Base-by-base conservation (phyloP, 2,329 filamentous ascomycete genomes). In the Fonsecaea monophora region DNA sequence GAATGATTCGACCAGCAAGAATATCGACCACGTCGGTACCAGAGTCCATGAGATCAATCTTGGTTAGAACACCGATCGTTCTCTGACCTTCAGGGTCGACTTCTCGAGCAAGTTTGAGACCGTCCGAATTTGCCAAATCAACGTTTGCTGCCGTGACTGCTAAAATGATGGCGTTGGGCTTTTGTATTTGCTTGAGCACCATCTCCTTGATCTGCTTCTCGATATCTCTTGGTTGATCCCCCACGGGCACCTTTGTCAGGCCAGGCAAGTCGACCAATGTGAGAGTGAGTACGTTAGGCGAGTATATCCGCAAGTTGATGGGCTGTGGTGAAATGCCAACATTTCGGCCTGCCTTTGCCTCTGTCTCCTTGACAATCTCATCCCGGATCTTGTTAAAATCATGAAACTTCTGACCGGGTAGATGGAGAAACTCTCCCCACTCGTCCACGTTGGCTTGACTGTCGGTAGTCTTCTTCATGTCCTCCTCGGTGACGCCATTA, bases 351-450 rank as follows among this genome's bases (percentile, higher is more conserved):
- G 96, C 96, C 84, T 99, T 98, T 74, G 91, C 89, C 77, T 97
- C 94, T 53, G 95, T 99, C 83, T 99, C 95, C 75, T 92, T 90
- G 73, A 94, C 91, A 78, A 99, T 99, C 83, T 99, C 95, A 66
- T 98, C 95, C 75, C 95, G 89, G 76, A 99, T 97, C 85, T 97
- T 97, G 84, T 93, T 92, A 84, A 99, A 99, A 82, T 99, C 95
- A 82, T 89, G 89, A 84, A 96, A 98, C 82, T 98, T 98, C 82
- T 98, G 92, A 74, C 94, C 95, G 21, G 95, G 94, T 71, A 99
- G 92, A 80, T 99, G 95, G 71, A 99, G 85, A 81, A 99, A 99
- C 84, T 99, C 95, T 84, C 94, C 95, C 92, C 96, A 99, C 81
- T 99, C 95, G 77, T 98, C 93, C 21, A 87, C 80, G 80, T 99